Percentiles rank a stretch among this genome's conserved stretches.
These are phyloP conservation scores for Crithidia sp. DNA, from an alignment of 208 protist genomes.

Conservation along the genomic window DNA sequence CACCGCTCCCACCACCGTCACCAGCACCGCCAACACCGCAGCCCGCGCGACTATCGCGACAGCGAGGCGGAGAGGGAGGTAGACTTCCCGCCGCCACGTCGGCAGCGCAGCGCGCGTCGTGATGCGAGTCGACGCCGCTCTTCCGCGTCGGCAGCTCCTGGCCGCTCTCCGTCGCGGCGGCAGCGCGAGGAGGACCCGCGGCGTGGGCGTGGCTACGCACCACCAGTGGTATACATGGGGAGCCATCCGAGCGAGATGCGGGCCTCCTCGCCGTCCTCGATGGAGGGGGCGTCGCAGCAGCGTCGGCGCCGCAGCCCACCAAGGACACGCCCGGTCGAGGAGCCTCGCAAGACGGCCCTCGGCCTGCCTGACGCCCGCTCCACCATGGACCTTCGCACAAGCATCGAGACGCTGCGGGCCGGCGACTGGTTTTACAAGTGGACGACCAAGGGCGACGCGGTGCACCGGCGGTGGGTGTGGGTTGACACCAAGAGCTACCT, in stretches of 20 bases:
- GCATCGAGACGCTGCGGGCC: constrained; percentile 57
- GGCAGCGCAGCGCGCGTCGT: constrained; percentile 1
- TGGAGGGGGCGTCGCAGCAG: constrained; percentile 7
- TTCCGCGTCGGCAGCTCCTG: not conserved
- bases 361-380: constrained; percentile 53
- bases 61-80: not conserved
- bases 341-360: constrained; percentile 24
- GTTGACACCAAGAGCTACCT: constrained; percentile 76
- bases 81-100: not conserved
- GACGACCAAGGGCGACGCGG: constrained; percentile 45
- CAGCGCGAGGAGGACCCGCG: not conserved
- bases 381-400: constrained; percentile 72
- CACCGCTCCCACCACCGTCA: constrained; percentile 11
- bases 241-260: not conserved
- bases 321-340: not conserved
- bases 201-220: constrained; percentile 20
- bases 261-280: constrained; percentile 21
- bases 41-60: not conserved
- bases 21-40: not conserved
- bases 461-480: constrained; percentile 80
- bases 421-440: constrained; percentile 92
- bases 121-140: not conserved
- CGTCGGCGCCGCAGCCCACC: constrained; percentile 5
- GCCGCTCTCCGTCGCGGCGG: too few relatives aligned
- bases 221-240: constrained; percentile 29